Base-by-base conservation (phyloP, 116 monocot genomes). In the Posidonia oceanica region DNA sequence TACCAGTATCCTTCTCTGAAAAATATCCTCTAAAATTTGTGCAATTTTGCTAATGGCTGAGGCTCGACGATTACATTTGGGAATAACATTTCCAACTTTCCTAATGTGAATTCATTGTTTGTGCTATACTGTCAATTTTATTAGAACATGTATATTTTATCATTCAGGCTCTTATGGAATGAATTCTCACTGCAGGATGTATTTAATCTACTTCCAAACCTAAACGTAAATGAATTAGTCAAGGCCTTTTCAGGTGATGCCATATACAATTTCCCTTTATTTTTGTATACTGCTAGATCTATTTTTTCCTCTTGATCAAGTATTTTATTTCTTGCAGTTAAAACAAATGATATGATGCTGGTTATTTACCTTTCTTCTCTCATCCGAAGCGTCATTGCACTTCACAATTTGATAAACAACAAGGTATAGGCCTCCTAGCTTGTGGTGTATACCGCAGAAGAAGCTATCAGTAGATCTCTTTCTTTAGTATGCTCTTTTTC, bases 281-380 rank as follows among this genome's bases (percentile, higher is more conserved):
- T 23, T 48, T 48, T 48, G 12, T 10, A 48, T 48, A 12, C 48
- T 48, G 2, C 2, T 48, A 12, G 48, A 12, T 48, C 48, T 10
- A 48, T 48, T 48, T 48, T 48, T 48, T 0, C n/a, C 17, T 16
- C 11, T 69, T 70, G 11, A 23, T 37, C 7, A 4, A 14, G 11
- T 38, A 6, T 52, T 55, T 38, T 74, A 3, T 55, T 40, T 61
- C 55, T 63, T 82, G 85, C 89, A 97, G 97, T 97, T 53, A 97
- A 92, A 87, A 97, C 97, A 52, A 97, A 97, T 68, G 97, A 97
- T 71, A 97, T 97, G 97, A 97, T 97, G 97, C 73, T 97, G 71
- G 92, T 87, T 39, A 97, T 97, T 64, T 97, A 97, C 76, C 89
- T 97, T 36, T 97, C 97, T 52, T 97, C 97, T 17, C 89, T 97